Base-by-base conservation (phyloP, 495 filamentous ascomycete genomes). In the Aspergillus asperescens region DNA sequence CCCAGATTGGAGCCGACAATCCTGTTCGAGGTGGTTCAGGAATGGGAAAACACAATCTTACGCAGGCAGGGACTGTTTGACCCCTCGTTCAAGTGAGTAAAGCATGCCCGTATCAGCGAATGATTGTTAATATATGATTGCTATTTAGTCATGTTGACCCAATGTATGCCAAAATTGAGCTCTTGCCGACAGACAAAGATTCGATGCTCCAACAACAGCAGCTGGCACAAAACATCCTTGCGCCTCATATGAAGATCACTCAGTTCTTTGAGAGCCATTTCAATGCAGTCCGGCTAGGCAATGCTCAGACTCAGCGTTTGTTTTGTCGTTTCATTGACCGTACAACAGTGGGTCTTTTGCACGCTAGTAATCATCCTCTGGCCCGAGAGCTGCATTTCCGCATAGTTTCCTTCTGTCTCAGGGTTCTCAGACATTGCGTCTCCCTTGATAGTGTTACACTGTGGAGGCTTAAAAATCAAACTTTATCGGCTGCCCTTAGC, bases 211-310 rank as follows among this genome's bases (percentile, higher is more conserved):
- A 81, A 61, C 80, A 83, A 22, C 90, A 92, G 53, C 84, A 92
- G 57, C 72, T 77, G 31, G 83, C 89, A 8, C 84, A 94, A 58
- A 83, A 88, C 58, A 70, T 88, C 22, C 79, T 97, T 31, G 82
- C 87, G 29, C 94, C 94, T 6, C 94, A 99, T 64, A 79, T 87
- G 32, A 83, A 85, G 24, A 70, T 99, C 16, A 69, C 96, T 43
- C 89, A 96, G 52, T 91, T 96, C 62, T 79, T 99, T 37, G 85
- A 81, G 35, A 96, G 90, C 61, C 92, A 96, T 60, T 99, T 91
- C 74, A 95, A 87, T 69, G 89, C 94, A 8, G 89, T 87, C 18
- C 81, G 90, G 22, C 72, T 96, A 10, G 84, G 86, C 5, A 94
- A 83, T 53, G 75, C 83, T 2, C 84, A 96, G 57, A 84, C 85